Evolutionary conservation across 2,329 filamentous ascomycete species (phyloP).

Genomic region (Aureobasidium zeae): DNA sequence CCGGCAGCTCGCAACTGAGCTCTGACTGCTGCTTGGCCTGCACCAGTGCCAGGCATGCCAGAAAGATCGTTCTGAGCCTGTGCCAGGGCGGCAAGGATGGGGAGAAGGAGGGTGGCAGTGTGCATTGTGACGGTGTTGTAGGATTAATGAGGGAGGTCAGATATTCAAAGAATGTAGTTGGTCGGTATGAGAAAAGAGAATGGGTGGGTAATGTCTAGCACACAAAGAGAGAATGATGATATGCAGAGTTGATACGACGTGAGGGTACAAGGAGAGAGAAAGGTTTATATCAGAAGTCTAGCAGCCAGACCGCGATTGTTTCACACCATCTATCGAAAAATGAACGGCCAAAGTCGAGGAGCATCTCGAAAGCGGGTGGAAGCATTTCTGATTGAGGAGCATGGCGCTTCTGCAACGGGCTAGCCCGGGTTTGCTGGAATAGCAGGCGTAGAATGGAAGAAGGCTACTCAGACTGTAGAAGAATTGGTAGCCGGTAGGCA

Average conservation of each 20-base stretch:
- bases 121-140: slow-evolving; percentile 9
- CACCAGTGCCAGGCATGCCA: neutral
- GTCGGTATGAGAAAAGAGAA: neutral
- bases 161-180: neutral
- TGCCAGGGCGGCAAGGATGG: slow-evolving; percentile 10
- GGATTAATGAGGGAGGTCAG: neutral
- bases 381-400: neutral
- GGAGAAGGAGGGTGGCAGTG: slow-evolving; percentile 2
- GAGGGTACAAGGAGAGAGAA: neutral
- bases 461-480: neutral
- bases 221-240: neutral
- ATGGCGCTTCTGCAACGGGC: neutral
- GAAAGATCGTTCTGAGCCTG: slow-evolving; percentile 1
- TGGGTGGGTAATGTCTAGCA: too few species aligned
- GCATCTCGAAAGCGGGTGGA: neutral
- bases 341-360: slow-evolving; percentile 1
- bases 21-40: neutral
- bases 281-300: neutral
- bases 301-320: neutral
- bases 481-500: neutral
- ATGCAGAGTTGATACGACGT: neutral
- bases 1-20: neutral
- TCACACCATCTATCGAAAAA: slow-evolving; percentile 5
- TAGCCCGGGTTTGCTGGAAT: neutral
- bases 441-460: neutral